phyloP scores from a whole-genome alignment of 2,329 filamentous ascomycete species.

The Aspergillus carbonarius region DNA sequence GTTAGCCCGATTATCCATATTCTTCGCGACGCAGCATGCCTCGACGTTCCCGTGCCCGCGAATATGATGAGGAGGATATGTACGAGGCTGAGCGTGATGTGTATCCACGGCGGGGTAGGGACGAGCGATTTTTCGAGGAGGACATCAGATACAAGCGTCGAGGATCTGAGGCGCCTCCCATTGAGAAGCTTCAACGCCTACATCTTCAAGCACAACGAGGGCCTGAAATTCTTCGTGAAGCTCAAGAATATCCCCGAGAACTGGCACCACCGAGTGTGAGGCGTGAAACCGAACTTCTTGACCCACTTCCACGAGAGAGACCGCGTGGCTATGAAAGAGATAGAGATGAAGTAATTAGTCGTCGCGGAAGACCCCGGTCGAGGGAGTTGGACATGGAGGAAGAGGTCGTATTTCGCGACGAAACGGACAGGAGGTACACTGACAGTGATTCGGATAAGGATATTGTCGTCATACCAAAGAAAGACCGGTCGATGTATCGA shows the following conservation, averaged over 20 bases:
- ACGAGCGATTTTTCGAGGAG: conserved; percentile 29
- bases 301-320: conserved; percentile 12
- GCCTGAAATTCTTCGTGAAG: conserved; percentile 34
- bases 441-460: conserved; percentile 18
- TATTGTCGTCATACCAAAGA: conserved; percentile 1
- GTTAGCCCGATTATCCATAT: neutral
- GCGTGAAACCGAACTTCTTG: conserved; percentile 31
- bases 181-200: conserved; percentile 42
- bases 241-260: conserved; percentile 27
- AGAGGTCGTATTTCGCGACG: conserved; percentile 9
- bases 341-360: neutral
- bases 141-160: conserved; percentile 28
- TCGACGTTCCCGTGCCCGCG: conserved; percentile 27
- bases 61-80: conserved; percentile 30
- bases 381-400: conserved; percentile 10
- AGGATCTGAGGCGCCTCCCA: conserved; percentile 40
- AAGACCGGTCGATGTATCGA: conserved; percentile 9
- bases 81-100: conserved; percentile 31
- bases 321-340: neutral
- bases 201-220: conserved; percentile 40
- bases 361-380: conserved; percentile 7
- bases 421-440: conserved; percentile 10
- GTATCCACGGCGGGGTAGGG: conserved; percentile 24
- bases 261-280: conserved; percentile 11
- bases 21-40: conserved; percentile 25